Evolutionary conservation across 176 grass and related monocot genomes (phyloP).

Genomic region (Oryza officinalis): DNA sequence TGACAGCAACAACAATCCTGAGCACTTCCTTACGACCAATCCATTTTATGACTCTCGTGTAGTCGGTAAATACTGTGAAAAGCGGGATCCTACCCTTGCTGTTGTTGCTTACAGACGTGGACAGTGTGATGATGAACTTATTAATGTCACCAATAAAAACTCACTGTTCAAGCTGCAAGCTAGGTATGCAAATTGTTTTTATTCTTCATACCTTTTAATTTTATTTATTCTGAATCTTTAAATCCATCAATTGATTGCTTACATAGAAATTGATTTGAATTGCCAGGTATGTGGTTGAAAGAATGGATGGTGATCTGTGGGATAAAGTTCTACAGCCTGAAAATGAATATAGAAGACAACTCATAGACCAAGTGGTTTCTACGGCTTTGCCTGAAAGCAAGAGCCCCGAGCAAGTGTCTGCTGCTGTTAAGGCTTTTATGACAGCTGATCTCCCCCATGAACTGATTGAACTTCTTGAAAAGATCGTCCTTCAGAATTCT

Average conservation of each 20-base stretch:
- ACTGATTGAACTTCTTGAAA: conserved; percentile 96
- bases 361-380: conserved; percentile 97
- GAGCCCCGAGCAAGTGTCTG: conserved; percentile 98
- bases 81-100: conserved; percentile 91
- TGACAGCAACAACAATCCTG: conserved; percentile 95
- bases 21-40: conserved; percentile 98
- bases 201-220: not conserved
- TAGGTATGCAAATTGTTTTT: conserved; percentile 56
- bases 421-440: conserved; percentile 99
- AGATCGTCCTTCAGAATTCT: conserved; percentile 98
- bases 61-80: conserved; percentile 97
- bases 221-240: not conserved
- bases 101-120: conserved; percentile 95
- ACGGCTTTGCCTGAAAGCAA: conserved; percentile 93
- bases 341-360: conserved; percentile 96
- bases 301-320: conserved; percentile 96
- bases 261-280: conserved; percentile 24
- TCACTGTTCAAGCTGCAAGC: conserved; percentile 95
- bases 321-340: conserved; percentile 94
- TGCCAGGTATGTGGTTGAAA: conserved; percentile 90
- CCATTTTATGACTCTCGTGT: conserved; percentile 96
- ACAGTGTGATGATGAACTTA: conserved; percentile 90
- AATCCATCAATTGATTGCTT: not conserved
- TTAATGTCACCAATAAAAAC: conserved; percentile 90
- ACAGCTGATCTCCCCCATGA: conserved; percentile 96